A percentile compares a stretch with the other conserved stretches of the same genome.
Conservation (phyloP, 495 filamentous ascomycete genomes). For the Daldinia bambusicola region DNA sequence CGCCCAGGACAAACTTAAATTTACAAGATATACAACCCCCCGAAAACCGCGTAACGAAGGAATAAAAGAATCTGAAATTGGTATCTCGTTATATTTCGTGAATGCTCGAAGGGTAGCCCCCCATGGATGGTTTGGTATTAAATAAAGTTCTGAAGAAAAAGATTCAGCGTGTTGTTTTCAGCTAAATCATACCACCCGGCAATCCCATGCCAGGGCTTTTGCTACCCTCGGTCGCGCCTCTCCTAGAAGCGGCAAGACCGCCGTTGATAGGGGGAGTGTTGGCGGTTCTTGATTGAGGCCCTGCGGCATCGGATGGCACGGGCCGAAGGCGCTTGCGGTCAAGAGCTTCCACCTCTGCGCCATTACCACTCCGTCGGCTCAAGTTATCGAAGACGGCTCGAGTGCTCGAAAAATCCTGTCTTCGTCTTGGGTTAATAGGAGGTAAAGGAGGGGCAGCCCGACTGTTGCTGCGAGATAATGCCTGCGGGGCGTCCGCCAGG, state of each 20-base stretch:
- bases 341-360: constrained; percentile 44
- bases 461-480: constrained; percentile 45
- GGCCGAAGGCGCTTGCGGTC: constrained; percentile 65
- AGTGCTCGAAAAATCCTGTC: constrained; percentile 65
- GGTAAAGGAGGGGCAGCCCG: constrained; percentile 69
- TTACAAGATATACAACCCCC: constrained; percentile 46
- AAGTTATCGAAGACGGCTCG: constrained; percentile 65
- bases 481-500: constrained; percentile 57
- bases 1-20: constrained; percentile 40
- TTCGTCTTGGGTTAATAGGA: constrained; percentile 75
- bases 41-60: constrained; percentile 17
- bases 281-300: constrained; percentile 52
- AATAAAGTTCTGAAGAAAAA: constrained; percentile 22
- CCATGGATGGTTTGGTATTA: constrained; percentile 26
- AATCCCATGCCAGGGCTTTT: constrained; percentile 46
- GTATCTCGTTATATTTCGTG: constrained; percentile 51
- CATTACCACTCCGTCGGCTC: constrained; percentile 54
- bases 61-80: constrained; percentile 43
- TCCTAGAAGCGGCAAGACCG: constrained; percentile 50
- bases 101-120: constrained; percentile 38
- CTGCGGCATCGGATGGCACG: constrained; percentile 59
- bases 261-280: constrained; percentile 50
- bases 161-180: constrained; percentile 20
- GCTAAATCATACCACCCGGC: constrained; percentile 60
- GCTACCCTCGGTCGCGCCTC: constrained; percentile 47